phyloP scores from a whole-genome alignment of 139 green algal species.

The Asterochloris sp. region DNA sequence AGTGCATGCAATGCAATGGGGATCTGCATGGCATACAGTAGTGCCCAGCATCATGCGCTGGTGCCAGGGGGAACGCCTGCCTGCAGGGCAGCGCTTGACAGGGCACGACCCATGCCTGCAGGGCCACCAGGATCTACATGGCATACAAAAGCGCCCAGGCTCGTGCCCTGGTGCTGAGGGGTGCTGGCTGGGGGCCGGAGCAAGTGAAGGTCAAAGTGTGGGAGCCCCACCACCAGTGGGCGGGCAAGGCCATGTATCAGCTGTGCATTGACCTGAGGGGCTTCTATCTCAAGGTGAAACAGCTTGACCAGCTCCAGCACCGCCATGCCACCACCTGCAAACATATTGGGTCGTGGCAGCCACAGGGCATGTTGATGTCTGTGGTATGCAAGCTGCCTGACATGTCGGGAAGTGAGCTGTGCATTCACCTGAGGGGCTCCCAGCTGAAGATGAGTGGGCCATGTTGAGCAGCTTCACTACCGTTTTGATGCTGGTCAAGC shows the following conservation, averaged over 20 bases:
- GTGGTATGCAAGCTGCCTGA: too few relatives aligned
- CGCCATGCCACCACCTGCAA: background rate
- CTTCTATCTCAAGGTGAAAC: slow-evolving; percentile 81
- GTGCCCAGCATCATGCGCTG: too few relatives aligned
- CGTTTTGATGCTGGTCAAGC: too few relatives aligned
- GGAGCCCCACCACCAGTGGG: slow-evolving; percentile 63
- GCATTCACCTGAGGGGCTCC: too few relatives aligned
- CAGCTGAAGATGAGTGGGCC: too few relatives aligned
- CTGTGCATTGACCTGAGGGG: slow-evolving; percentile 76
- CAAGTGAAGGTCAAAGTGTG: slow-evolving; percentile 55
- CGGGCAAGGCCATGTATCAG: slow-evolving; percentile 77
- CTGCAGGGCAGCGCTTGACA: too few relatives aligned
- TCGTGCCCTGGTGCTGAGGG: background rate
- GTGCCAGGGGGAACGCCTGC: too few relatives aligned
- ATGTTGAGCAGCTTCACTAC: background rate
- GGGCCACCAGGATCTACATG: slow-evolving; percentile 14
- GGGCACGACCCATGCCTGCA: background rate
- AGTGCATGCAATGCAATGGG: too few relatives aligned
- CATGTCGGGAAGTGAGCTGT: too few relatives aligned
- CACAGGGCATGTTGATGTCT: too few relatives aligned
- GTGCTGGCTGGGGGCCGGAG: slow-evolving; percentile 24
- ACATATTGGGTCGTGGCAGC: too few relatives aligned
- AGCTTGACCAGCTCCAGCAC: background rate
- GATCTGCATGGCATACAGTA: too few relatives aligned
- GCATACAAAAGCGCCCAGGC: slow-evolving; percentile 20